Evolutionary conservation across 2,329 filamentous ascomycete genomes (phyloP), one percentile per base, ranked within the genome.

Genomic region (Exophiala oligosperma): DNA sequence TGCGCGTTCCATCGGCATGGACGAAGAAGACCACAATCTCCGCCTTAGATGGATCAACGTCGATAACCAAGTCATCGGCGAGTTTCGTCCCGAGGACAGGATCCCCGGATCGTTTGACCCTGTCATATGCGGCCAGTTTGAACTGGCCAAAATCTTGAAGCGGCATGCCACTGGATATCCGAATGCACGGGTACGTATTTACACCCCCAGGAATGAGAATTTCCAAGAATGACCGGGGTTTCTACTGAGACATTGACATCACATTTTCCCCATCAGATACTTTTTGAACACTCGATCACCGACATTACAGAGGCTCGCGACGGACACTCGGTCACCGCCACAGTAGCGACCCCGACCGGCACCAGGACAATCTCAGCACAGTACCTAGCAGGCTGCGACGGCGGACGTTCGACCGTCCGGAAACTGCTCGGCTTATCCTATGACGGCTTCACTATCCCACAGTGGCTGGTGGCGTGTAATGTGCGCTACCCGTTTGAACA

Each of bases 371-470:
- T 28, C 26, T 28, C 26, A 28, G 26, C 26, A 28, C 4, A 28
- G 26, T 28, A 28, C 7, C 26, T 28, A 28, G 26, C 26, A 4
- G 26, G 4, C 4, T 28, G 26, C 26, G 26, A 28, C 26, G 26
- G 26, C 26, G 26, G 26, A 28, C 26, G 26, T 4, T 28, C 26
- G 26, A 28, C 26, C 4, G 26, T 28, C 26, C 26, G 26, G 7
- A 28, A 70, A 50, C 23, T 51, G 4, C 5, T 38, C 7, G 52
- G 48, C 26, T 35, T 71, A 3, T 17, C 46, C 3, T 67, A 73
- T 8, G 59, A 66, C 9, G 71, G 72, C 50, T 69, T 71, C 17
- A 74, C 71, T 4, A 63, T 73, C 12, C 64, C 69, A 14, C 64
- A 49, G 28, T 51, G 57, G 52, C 57, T 64, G 24, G 58, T 64